Evolutionary conservation across 2,329 filamentous ascomycete species (phyloP), one percentile per base, ranked within the genome.

Genomic region (Ascochyta clinopodiicola): DNA sequence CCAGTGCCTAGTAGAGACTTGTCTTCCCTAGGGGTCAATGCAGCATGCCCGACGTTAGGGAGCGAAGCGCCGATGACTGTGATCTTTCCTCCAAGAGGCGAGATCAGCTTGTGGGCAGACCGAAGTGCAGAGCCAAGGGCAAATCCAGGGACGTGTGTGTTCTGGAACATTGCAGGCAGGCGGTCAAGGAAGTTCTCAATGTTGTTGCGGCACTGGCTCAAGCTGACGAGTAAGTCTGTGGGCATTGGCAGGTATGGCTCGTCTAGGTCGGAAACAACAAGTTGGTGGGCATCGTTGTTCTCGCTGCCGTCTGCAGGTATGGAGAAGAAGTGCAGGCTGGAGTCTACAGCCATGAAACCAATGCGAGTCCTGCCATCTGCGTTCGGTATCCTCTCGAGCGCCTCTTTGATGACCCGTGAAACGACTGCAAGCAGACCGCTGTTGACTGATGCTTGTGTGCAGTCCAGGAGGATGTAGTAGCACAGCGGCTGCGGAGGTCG

Each of bases 171-270:
- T 53, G 90, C 86, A 51, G 96, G 95, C 51, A 99, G 85, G 78
- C 94, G 96, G 61, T 88, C 85, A 48, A 99, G 83, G 83, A 98
- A 96, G 66, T 83, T 88, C 76, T 98, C 95, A 60, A 99, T 90
- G 76, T 92, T 97, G 74, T 90, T 86, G 57, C 93, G 89, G 77
- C 90, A 94, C 77, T 97, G 93, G 32, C 88, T 89, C 58, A 99
- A 79, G 40, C 93, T 93, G 38, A 98, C 92, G 46, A 99, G 80
- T 32, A 99, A 84, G 71, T 98, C 94, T 56, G 91, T 89, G 6
- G 95, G 95, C 59, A 96, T 94, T 2, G 95, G 95, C 56, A 99
- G 81, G 81, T 98, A 99, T 6, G 95, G 95, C 79, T 99, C 94
- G 48, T 98, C 94, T 32, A 98, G 81, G 73, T 98, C 94, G 74